Conservation (phyloP, 2,329 filamentous ascomycete species). For the Zalaria sp. region DNA sequence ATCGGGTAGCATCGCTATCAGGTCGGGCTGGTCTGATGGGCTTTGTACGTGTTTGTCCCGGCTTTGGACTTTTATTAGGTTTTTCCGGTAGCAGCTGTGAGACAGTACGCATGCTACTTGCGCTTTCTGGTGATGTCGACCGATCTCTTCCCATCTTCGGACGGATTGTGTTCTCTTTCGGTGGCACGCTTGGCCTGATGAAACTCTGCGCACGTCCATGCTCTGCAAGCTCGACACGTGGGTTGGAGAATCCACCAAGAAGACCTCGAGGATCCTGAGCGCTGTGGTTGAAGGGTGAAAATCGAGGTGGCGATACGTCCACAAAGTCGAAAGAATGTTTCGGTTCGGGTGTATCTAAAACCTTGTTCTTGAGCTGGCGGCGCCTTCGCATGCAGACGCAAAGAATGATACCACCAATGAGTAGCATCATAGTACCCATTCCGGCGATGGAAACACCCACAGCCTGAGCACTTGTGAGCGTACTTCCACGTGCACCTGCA, state of each 20-base stretch:
- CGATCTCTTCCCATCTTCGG: not conserved
- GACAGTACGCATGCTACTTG: slow-evolving; percentile 12
- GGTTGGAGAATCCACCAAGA: slow-evolving; percentile 3
- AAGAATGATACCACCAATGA: slow-evolving; percentile 10
- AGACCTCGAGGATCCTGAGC: slow-evolving; percentile 7
- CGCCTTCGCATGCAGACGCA: slow-evolving; percentile 5
- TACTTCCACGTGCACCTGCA: not conserved
- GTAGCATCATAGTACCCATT: slow-evolving; percentile 10
- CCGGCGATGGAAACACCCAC: slow-evolving; percentile 17
- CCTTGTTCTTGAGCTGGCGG: slow-evolving; percentile 2
- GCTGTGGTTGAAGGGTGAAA: slow-evolving; percentile 10
- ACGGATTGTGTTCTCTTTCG: not conserved
- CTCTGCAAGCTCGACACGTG: slow-evolving; percentile 2
- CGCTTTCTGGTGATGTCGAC: slow-evolving; percentile 9
- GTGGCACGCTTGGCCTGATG: not conserved
- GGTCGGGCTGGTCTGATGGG: slow-evolving; percentile 3
- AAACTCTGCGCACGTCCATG: slow-evolving; percentile 4
- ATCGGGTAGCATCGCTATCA: slow-evolving; percentile 10
- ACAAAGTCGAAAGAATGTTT: slow-evolving; percentile 19
- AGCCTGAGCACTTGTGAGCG: slow-evolving; percentile 16
- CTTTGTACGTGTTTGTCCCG: not conserved
- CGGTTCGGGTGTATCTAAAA: not conserved
- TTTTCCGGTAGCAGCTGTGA: slow-evolving; percentile 19
- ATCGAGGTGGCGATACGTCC: slow-evolving; percentile 14
- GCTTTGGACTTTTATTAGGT: slow-evolving; percentile 8